Percentiles rank a stretch among this genome's conserved stretches.
phyloP scores from a whole-genome alignment of 2,329 filamentous ascomycete species.

The Phialophora expanda region DNA sequence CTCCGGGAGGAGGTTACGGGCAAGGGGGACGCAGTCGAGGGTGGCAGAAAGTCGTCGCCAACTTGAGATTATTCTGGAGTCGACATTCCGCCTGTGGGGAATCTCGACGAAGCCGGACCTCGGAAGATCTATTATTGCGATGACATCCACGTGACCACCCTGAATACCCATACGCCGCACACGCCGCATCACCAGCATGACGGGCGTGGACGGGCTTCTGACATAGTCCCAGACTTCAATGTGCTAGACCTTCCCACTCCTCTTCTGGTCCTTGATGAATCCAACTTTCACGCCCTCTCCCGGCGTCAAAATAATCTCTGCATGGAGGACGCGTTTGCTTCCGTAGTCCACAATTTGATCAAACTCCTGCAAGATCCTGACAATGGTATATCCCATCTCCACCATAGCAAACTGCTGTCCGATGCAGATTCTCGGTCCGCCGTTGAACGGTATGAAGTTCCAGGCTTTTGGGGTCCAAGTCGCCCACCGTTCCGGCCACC shows the following conservation, averaged over 20 bases:
- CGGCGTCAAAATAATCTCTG: conserved; percentile 38
- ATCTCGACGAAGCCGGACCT: background rate
- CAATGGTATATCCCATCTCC: conserved; percentile 61
- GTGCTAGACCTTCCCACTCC: background rate
- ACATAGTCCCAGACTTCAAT: too few species aligned
- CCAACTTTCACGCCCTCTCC: conserved; percentile 39
- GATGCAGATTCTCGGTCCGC: conserved; percentile 61
- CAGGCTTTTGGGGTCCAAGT: conserved; percentile 60
- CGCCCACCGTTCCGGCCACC: conserved; percentile 58
- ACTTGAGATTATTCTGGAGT: conserved; percentile 8
- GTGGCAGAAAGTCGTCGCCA: background rate
- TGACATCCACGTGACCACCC: background rate
- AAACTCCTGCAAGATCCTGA: conserved; percentile 51
- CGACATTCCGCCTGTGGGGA: conserved; percentile 6
- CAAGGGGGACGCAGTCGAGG: background rate
- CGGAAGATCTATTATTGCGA: background rate
- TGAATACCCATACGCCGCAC: too few species aligned
- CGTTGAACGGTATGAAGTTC: conserved; percentile 62
- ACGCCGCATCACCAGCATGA: too few species aligned
- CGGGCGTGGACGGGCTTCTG: too few species aligned
- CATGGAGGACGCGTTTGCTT: conserved; percentile 31
- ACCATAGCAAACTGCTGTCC: conserved; percentile 65
- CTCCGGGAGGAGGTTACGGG: background rate
- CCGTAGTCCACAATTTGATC: conserved; percentile 45
- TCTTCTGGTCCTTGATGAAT: conserved; percentile 33